Conservation (phyloP, 2,329 filamentous ascomycete genomes). For the Phyllosticta ampelicida region DNA sequence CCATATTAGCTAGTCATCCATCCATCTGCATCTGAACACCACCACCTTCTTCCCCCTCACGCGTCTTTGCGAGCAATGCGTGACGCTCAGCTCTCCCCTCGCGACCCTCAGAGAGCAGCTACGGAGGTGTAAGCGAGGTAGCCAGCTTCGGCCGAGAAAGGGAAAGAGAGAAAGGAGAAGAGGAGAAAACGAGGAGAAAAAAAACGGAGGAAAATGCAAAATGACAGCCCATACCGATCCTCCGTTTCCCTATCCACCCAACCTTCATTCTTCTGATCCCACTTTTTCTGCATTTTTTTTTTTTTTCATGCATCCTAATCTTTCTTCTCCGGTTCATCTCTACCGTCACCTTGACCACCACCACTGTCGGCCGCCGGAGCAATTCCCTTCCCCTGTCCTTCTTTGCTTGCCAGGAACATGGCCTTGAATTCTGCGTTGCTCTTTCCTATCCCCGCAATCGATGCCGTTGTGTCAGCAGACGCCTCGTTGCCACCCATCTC, state of each 20-base stretch:
- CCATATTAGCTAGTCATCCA: neutral
- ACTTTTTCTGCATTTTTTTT: neutral
- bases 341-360: neutral
- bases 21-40: too few species aligned
- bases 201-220: too few species aligned
- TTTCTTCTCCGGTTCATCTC: neutral
- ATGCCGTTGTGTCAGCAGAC: neutral
- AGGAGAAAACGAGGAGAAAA: too few species aligned
- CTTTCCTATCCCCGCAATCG: neutral
- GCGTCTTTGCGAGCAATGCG: too few species aligned
- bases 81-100: too few species aligned
- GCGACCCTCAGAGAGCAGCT: too few species aligned
- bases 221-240: too few species aligned
- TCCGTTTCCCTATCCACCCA: too few species aligned
- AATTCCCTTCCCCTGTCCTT: neutral
- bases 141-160: too few species aligned
- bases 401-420: neutral
- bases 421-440: neutral
- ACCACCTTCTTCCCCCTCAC: too few species aligned
- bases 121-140: too few species aligned
- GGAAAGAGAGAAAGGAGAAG: too few species aligned
- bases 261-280: neutral
- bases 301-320: neutral
- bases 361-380: neutral
- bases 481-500: neutral